A percentile compares a stretch with the other conserved stretches of the same genome.
phyloP scores from a whole-genome alignment of 768 basidiomycete species.

The Suillus plorans region DNA sequence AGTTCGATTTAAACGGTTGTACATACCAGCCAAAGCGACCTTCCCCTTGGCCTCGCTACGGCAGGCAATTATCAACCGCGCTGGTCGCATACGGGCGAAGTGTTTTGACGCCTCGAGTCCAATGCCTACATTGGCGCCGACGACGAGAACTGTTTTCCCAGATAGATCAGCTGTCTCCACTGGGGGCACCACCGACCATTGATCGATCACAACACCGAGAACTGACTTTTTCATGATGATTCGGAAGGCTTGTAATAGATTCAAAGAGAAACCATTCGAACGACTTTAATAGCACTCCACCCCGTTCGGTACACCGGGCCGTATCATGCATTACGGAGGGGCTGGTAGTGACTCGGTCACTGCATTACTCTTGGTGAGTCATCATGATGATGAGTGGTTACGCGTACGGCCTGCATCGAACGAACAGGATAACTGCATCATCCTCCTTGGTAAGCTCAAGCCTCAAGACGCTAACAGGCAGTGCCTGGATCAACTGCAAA shows the following conservation, averaged over 20 bases:
- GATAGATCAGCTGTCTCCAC: conserved; percentile 21
- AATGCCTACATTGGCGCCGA: conserved; percentile 34
- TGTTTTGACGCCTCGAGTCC: conserved; percentile 33
- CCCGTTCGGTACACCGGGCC: too few relatives aligned
- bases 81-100: conserved; percentile 30
- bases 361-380: too few relatives aligned
- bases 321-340: background rate
- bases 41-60: conserved; percentile 26
- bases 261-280: background rate
- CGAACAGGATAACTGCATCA: too few relatives aligned
- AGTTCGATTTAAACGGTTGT: background rate
- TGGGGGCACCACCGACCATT: conserved; percentile 18
- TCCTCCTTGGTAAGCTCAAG: too few relatives aligned
- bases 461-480: too few relatives aligned
- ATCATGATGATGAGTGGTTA: too few relatives aligned
- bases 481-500: too few relatives aligned
- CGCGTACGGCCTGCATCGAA: too few relatives aligned
- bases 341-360: too few relatives aligned
- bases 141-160: conserved; percentile 31
- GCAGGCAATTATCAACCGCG: conserved; percentile 27
- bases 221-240: conserved; percentile 13
- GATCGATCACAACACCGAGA: conserved; percentile 9
- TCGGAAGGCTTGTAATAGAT: background rate
- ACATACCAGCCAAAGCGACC: conserved; percentile 22
- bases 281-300: background rate